Conservation (phyloP, 106 monocot genomes). For the Amphibolis antarctica region DNA sequence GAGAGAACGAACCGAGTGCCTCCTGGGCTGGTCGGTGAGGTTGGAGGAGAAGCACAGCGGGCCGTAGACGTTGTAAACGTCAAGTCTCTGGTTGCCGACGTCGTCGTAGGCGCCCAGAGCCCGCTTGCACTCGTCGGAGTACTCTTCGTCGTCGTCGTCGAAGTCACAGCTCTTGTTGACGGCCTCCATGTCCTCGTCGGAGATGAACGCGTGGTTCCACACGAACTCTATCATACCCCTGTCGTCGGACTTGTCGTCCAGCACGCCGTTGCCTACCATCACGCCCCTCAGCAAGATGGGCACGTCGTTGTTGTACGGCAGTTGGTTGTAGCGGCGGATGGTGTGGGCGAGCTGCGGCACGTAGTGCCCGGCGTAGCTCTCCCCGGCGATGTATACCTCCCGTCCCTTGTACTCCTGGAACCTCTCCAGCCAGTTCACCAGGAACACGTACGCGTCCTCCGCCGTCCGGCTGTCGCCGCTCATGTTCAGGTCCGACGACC, state of each 20-base stretch:
- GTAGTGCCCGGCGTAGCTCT: slow-evolving; percentile 52
- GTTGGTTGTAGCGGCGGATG: slow-evolving; percentile 19
- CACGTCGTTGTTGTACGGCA: too few relatives aligned
- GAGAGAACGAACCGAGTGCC: not conserved
- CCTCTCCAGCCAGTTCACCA: slow-evolving; percentile 35
- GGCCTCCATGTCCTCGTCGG: slow-evolving; percentile 4
- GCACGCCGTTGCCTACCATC: slow-evolving; percentile 28
- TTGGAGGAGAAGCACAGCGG: slow-evolving; percentile 15
- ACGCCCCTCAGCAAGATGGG: not conserved
- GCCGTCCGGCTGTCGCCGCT: slow-evolving; percentile 23
- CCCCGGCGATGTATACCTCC: slow-evolving; percentile 38
- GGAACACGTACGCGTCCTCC: slow-evolving; percentile 22
- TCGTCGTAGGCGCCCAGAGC: not conserved
- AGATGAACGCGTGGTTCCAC: slow-evolving; percentile 32
- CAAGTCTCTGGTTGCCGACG: slow-evolving; percentile 2
- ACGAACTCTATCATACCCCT: slow-evolving; percentile 13
- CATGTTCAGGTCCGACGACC: slow-evolving; percentile 8
- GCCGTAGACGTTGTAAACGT: slow-evolving; percentile 33
- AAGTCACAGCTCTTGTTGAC: slow-evolving; percentile 31
- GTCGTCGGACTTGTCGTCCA: slow-evolving; percentile 2
- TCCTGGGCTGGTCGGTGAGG: not conserved
- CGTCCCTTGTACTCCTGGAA: slow-evolving; percentile 33
- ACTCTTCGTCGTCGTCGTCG: not conserved
- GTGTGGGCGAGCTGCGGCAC: slow-evolving; percentile 33
- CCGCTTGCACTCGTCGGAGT: not conserved